Evolutionary conservation across 1,284 basidiomycete genomes (phyloP), one percentile per base, ranked within the genome.

Genomic region (Melampsora occidentalis): DNA sequence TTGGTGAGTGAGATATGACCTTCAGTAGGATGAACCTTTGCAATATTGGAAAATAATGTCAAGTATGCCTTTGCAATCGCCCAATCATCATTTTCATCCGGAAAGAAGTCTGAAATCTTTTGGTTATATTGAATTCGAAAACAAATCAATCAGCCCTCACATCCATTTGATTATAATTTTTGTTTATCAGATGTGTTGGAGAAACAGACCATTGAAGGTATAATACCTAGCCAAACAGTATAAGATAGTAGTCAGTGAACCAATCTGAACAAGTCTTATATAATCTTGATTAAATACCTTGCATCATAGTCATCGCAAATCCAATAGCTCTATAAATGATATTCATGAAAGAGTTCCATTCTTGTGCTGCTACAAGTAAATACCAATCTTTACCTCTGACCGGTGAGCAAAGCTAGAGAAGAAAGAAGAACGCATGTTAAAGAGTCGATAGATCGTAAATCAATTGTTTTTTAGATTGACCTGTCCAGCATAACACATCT

Each of bases 311-410:
- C 71, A 73, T 73, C 7, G 71, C 46, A 28, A 73, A 73, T 28
- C 71, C 71, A 33, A 73, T 61, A 33, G 71, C 71, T 65, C 65
- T 48, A 73, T 73, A 73, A 7, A 66, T 33, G 31, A 73, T 53
- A 46, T 73, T 73, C 71, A 73, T 73, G 20, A 65, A 73, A 53
- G 71, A 65, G 49, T 73, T 73, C 71, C 71, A 73, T 42, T 73
- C 71, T 57, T 73, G 71, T 25, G 71, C 71, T 33, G 71, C 71
- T 62, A 73, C 71, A 62, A 73, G 53, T 46, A 73, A 25, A 48
- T 73, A 73, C 71, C 71, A 73, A 48, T 73, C 71, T 65, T 73
- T 73, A 10, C 71, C 71, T 64, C 25, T 73, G 7, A 66, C 71
- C 51, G 71, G 71, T 20, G 61, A 65, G 46, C 71, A 73, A 14